Percentiles rank a stretch among this genome's conserved stretches.
phyloP scores from a whole-genome alignment of 1,284 basidiomycete genomes.

The Sparassis latifolia region DNA sequence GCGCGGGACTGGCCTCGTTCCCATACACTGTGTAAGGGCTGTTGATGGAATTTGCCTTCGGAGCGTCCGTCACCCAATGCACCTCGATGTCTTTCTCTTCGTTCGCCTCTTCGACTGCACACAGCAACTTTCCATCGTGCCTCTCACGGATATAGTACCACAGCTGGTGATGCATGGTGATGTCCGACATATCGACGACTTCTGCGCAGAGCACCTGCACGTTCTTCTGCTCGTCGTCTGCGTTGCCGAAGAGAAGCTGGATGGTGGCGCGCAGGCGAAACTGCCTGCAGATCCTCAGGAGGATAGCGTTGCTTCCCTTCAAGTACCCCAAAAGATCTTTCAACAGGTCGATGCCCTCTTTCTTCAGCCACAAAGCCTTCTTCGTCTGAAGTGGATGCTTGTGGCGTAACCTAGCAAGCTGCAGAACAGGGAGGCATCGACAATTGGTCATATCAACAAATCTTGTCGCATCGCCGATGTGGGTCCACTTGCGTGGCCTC shows the following conservation, averaged over 20 bases:
- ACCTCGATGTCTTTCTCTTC: background rate
- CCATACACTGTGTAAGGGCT: conserved; percentile 12
- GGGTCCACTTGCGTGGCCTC: too few species aligned
- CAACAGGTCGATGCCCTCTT: background rate
- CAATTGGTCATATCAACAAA: too few species aligned
- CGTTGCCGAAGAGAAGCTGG: conserved; percentile 8
- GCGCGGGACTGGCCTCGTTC: conserved; percentile 9
- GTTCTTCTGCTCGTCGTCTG: background rate
- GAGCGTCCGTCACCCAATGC: conserved; percentile 11
- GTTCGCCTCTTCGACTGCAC: background rate
- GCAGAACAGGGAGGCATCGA: too few species aligned
- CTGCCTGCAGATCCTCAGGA: conserved; percentile 1
- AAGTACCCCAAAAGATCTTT: conserved; percentile 5
- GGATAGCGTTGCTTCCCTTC: conserved; percentile 19
- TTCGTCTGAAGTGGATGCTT: too few species aligned
- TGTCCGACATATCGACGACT: background rate
- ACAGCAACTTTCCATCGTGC: background rate
- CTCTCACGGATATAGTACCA: background rate
- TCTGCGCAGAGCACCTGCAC: background rate
- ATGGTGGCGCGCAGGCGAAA: conserved; percentile 5
- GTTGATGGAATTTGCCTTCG: conserved; percentile 1
- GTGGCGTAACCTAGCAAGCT: too few species aligned
- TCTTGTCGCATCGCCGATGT: too few species aligned
- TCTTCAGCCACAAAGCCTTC: too few species aligned
- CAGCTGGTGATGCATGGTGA: background rate